Conservation (phyloP, 441 rosid species). For the Manihot esculenta region DNA sequence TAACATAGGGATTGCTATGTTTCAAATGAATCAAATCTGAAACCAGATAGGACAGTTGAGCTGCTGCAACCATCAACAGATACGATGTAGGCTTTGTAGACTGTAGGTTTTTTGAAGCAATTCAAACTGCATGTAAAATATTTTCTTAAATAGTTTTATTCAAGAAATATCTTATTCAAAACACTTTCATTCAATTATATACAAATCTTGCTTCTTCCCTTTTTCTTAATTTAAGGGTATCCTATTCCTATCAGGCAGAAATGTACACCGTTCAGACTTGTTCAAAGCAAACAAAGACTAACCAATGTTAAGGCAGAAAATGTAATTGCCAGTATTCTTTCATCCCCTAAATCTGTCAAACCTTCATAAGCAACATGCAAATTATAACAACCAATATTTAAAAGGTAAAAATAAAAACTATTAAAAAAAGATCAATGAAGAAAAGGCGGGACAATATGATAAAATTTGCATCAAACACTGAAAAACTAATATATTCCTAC, state of each 20-base stretch:
- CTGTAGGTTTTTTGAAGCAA: constrained; percentile 29
- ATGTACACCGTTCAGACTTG: too few species aligned
- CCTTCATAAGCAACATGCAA: not conserved
- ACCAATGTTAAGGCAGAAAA: not conserved
- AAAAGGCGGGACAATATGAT: too few species aligned
- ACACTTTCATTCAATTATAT: not conserved
- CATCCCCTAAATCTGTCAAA: not conserved
- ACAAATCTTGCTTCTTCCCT: too few species aligned
- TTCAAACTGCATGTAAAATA: constrained; percentile 21
- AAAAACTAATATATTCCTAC: not conserved
- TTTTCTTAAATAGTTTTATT: constrained; percentile 16
- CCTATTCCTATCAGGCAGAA: not conserved
- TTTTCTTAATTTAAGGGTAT: not conserved
- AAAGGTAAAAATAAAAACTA: not conserved
- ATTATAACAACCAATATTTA: not conserved
- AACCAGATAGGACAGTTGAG: constrained; percentile 19
- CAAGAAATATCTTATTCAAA: constrained; percentile 6
- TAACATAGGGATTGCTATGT: constrained; percentile 14
- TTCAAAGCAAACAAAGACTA: not conserved
- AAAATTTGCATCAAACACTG: too few species aligned
- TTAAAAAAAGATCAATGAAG: not conserved
- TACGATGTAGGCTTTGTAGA: constrained; percentile 17
- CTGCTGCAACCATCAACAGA: constrained; percentile 26
- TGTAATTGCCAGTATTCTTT: not conserved
- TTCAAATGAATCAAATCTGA: constrained; percentile 29